Conservation (phyloP, 768 basidiomycete species). For the Paxillus ammoniavirescens region DNA sequence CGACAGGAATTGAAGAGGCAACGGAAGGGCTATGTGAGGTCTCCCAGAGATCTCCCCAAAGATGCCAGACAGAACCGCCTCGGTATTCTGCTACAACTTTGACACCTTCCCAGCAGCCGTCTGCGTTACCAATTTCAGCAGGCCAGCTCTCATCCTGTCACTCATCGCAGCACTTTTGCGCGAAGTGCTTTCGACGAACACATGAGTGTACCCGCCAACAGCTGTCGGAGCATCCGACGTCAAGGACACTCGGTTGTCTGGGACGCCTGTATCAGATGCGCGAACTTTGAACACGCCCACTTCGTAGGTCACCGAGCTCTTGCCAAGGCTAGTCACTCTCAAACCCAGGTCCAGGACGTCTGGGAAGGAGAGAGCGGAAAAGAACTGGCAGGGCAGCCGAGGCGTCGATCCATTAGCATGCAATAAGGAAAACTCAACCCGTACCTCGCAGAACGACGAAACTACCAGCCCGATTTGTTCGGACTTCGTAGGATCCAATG, state of each 20-base stretch:
- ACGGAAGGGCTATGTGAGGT: no score
- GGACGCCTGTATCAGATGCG: constrained; percentile 18
- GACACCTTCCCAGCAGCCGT: background rate
- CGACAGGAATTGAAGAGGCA: no score
- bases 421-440: constrained; percentile 1
- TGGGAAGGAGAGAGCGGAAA: constrained; percentile 72
- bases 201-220: constrained; percentile 71
- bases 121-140: constrained; percentile 26
- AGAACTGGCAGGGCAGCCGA: constrained; percentile 49
- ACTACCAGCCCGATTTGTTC: constrained; percentile 73
- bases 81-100: constrained; percentile 20
- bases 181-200: constrained; percentile 67
- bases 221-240: constrained; percentile 32
- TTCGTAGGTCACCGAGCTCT: constrained; percentile 77
- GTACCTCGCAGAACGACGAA: constrained; percentile 66
- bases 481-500: constrained; percentile 49
- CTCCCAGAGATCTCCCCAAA: no score
- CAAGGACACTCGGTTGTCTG: background rate
- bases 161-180: constrained; percentile 56
- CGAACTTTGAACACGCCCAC: constrained; percentile 64
- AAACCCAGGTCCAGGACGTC: constrained; percentile 68
- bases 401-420: background rate
- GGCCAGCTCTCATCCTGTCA: constrained; percentile 41
- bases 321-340: constrained; percentile 64
- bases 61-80: background rate